A percentile compares a stretch with the other conserved stretches of the same genome.
These are phyloP conservation scores for Cucurbita moschata DNA, from an alignment of 306 rosid species.

Conservation along the genomic window DNA sequence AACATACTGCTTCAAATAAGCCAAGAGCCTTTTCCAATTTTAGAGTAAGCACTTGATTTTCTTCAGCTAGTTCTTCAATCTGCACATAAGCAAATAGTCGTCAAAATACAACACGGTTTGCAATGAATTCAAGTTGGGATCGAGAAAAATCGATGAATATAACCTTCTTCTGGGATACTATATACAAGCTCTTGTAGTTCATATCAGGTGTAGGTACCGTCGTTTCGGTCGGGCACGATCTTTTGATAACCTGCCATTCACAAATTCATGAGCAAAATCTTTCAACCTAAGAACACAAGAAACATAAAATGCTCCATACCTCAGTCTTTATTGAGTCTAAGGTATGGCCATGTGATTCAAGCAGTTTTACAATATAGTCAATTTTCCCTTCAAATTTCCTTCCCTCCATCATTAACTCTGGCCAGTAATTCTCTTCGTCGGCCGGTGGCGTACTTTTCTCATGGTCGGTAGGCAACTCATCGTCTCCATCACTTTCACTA, in stretches of 20 bases:
- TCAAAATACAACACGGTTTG: neutral
- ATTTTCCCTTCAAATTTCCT: neutral
- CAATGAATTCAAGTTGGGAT: neutral
- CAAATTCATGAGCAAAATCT: neutral
- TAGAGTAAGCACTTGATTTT: neutral
- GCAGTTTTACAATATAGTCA: neutral
- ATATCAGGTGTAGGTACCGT: neutral
- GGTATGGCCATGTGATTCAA: constrained; percentile 3
- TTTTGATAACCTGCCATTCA: neutral
- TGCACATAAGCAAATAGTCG: neutral
- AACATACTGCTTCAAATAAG: constrained; percentile 9
- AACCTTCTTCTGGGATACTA: constrained; percentile 12
- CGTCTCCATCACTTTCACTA: constrained; percentile 9
- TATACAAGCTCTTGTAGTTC: constrained; percentile 9
- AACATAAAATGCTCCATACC: neutral
- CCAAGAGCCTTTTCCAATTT: constrained; percentile 6
- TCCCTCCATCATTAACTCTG: neutral
- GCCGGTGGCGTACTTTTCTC: neutral
- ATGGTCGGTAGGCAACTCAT: neutral
- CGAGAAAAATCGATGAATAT: neutral
- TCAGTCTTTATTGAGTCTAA: neutral
- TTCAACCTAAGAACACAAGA: neutral
- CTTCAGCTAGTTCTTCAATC: constrained; percentile 9
- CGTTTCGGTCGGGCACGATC: neutral
- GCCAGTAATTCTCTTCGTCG: neutral